Evolutionary conservation across 768 basidiomycete genomes (phyloP), one percentile per base, ranked within the genome.

Genomic region (Suillus cothurnatus): DNA sequence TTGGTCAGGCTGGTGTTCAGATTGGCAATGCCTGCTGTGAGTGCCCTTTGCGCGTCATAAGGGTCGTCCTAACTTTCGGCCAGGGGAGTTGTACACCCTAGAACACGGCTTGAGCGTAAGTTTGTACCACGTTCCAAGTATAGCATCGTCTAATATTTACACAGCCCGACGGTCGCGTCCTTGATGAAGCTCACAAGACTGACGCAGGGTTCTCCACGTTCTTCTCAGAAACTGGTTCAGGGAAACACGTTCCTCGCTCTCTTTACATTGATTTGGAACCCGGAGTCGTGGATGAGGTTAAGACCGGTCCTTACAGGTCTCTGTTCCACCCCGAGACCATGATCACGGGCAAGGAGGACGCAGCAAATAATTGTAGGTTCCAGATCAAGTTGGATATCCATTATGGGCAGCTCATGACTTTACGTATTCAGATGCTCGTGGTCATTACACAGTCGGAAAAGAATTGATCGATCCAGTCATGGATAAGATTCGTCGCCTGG

Each of bases 371-470:
- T 79, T 99, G 95, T 95, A 76, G 77, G 88, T 78, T n/a, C 26
- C 65, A 53, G 63, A 47, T 31, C 52, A 53, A 31, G 52, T 64
- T 49, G 3, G n/a, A 31, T 34, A 28, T 45, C 34, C 21, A 12
- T 23, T 47, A 11, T 57, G 63, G 58, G 50, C n/a, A 45, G n/a
- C 41, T 66, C 45, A 73, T 71, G 61, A 47, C 47, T 61, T 52
- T 43, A 61, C 64, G 28, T 41, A 43, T 55, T 49, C 69, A 97
- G 96, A 98, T 81, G 97, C 97, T 69, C 95, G 97, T 79, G 97
- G 97, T 68, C 97, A 99, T 82, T 98, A 98, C 82, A 98, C 97
- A 68, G 89, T 99, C 74, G 97, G 97, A 72, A 99, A 99, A 81
- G 97, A 99, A 79, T 88, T 95, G 74, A 95, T 99, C 67, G 97